phyloP scores from a whole-genome alignment of 73 alveolate species.

The Tetrahymena elliotti region DNA sequence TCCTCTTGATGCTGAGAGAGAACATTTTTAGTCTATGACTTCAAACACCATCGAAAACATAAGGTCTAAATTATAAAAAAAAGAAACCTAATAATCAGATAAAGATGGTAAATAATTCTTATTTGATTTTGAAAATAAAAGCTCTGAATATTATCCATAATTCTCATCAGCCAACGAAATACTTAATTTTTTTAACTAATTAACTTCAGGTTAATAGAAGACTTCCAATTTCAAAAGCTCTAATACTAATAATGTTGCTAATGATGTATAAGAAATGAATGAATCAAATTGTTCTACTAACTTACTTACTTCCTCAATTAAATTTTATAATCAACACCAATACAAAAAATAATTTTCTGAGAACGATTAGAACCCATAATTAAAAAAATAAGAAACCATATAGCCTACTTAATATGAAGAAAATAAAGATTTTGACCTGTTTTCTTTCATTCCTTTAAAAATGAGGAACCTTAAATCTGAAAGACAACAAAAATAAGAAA shows the following conservation, averaged over 20 bases:
- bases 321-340: background rate
- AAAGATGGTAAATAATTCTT: background rate
- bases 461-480: background rate
- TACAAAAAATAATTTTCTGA: background rate
- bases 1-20: background rate
- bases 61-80: background rate
- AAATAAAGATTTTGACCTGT: background rate
- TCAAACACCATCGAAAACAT: background rate
- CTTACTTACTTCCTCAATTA: background rate
- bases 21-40: background rate
- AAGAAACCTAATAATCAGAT: background rate
- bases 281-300: background rate
- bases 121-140: background rate
- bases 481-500: background rate
- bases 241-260: background rate
- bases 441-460: background rate
- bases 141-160: background rate
- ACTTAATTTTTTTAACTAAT: background rate
- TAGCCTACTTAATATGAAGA: background rate
- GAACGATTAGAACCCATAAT: background rate
- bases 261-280: background rate
- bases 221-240: background rate
- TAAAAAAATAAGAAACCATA: background rate
- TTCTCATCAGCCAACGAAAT: background rate
- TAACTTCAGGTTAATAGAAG: background rate